Evolutionary conservation across 2,329 filamentous ascomycete species (phyloP).

Genomic region (Lasiodiplodia gonubiensis): DNA sequence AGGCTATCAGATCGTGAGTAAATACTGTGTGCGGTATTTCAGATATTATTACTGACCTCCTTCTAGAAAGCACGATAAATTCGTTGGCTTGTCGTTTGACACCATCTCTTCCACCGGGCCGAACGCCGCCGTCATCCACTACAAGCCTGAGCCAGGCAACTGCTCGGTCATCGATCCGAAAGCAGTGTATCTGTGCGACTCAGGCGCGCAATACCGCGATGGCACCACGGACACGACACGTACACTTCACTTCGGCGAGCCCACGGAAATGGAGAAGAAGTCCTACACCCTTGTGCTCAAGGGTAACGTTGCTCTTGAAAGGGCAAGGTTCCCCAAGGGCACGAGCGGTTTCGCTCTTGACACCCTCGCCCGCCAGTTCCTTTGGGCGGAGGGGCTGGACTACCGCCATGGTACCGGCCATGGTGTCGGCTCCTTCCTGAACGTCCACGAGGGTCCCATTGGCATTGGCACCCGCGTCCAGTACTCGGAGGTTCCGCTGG

Average conservation of each 20-base stretch:
- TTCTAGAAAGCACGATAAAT: constrained; percentile 67
- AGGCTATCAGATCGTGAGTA: constrained; percentile 66
- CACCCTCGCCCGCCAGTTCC: constrained; percentile 81
- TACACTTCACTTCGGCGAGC: constrained; percentile 88
- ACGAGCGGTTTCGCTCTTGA: constrained; percentile 94
- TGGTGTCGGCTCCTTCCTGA: constrained; percentile 91
- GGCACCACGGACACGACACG: constrained; percentile 96
- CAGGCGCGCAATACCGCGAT: constrained; percentile 93
- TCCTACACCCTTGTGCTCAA: constrained; percentile 95
- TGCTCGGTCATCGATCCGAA: constrained; percentile 85
- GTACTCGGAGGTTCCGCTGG: constrained; percentile 86
- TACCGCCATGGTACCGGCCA: constrained; percentile 97
- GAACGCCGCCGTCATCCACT: constrained; percentile 95
- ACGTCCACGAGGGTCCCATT: constrained; percentile 96
- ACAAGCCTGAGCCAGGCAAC: constrained; percentile 81
- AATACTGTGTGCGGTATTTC: neutral
- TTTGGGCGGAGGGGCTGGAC: constrained; percentile 93
- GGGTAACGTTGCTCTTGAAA: constrained; percentile 87
- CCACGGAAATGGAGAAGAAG: constrained; percentile 81
- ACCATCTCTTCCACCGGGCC: constrained; percentile 95
- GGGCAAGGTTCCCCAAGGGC: constrained; percentile 88
- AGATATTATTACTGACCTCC: neutral
- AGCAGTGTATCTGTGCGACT: constrained; percentile 92
- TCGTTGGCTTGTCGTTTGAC: constrained; percentile 89
- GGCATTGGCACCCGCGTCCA: constrained; percentile 92